Evolutionary conservation across 306 rosid genomes (phyloP).

Genomic region (Trifolium pratense): DNA sequence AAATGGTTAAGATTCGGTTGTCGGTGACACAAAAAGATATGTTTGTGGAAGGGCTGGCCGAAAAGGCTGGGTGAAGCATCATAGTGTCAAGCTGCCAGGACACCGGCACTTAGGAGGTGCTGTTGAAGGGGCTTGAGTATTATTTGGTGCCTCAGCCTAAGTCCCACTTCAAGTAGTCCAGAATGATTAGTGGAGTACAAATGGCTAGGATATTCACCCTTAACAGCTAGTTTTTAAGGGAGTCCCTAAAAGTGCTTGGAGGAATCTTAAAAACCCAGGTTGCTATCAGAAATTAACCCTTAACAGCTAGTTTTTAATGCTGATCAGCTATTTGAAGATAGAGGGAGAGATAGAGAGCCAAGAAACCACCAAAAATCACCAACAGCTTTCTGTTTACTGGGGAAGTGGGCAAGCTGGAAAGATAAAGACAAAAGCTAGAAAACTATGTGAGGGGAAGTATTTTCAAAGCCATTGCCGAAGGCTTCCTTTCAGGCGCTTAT

Average conservation of each 20-base stretch:
- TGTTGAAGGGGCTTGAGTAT: no score
- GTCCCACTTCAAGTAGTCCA: not conserved
- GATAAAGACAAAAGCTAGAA: constrained; percentile 8
- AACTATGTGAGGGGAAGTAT: constrained; percentile 2
- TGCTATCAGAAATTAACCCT: not conserved
- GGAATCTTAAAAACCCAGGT: not conserved
- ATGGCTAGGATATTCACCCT: not conserved
- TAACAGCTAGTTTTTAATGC: no score
- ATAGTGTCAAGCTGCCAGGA: not conserved
- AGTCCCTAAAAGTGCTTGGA: not conserved
- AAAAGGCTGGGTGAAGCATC: not conserved
- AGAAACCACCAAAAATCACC: no score
- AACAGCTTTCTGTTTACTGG: no score
- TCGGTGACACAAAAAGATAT: not conserved
- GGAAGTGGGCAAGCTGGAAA: no score
- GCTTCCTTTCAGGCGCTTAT: constrained; percentile 6
- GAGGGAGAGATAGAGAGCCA: no score
- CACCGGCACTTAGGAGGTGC: not conserved
- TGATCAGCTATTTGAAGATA: no score
- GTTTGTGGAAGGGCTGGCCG: not conserved
- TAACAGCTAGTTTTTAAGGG: no score
- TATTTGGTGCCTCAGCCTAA: not conserved
- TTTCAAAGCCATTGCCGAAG: constrained; percentile 1
- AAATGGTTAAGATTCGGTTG: not conserved
- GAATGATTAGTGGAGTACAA: not conserved